Base-by-base conservation (phyloP, 257 asterid species). In the Leonotis leonurus region DNA sequence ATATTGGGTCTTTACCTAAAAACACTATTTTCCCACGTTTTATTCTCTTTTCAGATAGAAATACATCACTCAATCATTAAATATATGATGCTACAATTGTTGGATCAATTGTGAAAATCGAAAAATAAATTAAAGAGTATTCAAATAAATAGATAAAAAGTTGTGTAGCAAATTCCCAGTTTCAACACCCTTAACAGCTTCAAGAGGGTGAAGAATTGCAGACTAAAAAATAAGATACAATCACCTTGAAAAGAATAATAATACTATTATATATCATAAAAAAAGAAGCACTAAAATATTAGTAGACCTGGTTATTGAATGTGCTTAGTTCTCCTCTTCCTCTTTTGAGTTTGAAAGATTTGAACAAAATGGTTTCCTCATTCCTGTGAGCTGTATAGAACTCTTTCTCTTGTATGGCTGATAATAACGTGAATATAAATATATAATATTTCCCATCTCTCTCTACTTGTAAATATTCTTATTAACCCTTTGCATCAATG, bases 191-290 rank as follows among this genome's bases (percentile, higher is more conserved):
- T 20, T 43, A 68, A 63, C 75, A 68, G 58, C 53, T 71, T 71
- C 69, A 51, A 43, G 50, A 67, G 67, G 64, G 62, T 40, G 61
- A 49, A 60, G 29, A 32, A 35, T n/a, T n/a, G 62, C 3, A 20
- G 16, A 49, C 16, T 33, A 57, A 60, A 73, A 46, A 54, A 62
- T 54, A 60, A 57, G 73, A 70, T 69, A 70, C 77, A 74, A 67
- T 65, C 74, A 35, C 73, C 79, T 80, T 77, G 56, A 62, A 85
- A 80, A 83, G 76, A 77, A 82, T 78, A 81, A 16, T n/a, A 22
- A 49, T 46, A 40, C 3, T 64, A 36, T n/a, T 60, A 27, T 70
- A 63, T 58, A 63, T 55, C 57, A 67, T 56, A 66, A 21, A 43
- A 75, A 69, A 53, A 64, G 25, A 49, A 33, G 20, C 45, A 71